phyloP scores from a whole-genome alignment of 148 eudicot genomes.

The Vaccinium myrtillus region DNA sequence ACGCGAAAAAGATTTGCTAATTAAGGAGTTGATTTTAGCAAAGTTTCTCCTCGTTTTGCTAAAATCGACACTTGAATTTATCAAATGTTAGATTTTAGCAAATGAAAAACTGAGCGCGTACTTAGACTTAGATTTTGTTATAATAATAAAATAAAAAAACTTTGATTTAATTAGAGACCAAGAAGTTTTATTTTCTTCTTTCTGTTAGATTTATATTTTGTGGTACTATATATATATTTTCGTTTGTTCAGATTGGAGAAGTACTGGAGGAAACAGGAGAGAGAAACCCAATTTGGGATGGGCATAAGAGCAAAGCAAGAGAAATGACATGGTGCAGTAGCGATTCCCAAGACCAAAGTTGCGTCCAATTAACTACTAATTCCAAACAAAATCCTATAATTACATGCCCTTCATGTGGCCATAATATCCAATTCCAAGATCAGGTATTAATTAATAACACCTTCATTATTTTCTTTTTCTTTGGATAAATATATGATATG shows the following conservation, averaged over 20 bases:
- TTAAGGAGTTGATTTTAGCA: too few species aligned
- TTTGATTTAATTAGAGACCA: neutral
- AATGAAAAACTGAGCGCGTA: too few species aligned
- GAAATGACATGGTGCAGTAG: slow-evolving; percentile 51
- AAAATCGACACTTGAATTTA: too few species aligned
- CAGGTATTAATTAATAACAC: slow-evolving; percentile 39
- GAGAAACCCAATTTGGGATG: slow-evolving; percentile 27
- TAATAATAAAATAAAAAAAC: neutral
- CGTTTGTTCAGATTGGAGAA: slow-evolving; percentile 12
- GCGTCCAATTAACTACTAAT: slow-evolving; percentile 20
- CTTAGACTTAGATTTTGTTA: neutral
- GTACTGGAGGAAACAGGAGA: slow-evolving; percentile 24
- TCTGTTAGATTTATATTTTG: neutral
- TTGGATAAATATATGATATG: neutral
- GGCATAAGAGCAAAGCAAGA: slow-evolving; percentile 21
- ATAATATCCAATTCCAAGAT: slow-evolving; percentile 46
- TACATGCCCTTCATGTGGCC: slow-evolving; percentile 82
- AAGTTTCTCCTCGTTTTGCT: too few species aligned
- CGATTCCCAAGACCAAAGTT: slow-evolving; percentile 16
- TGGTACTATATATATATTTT: neutral
- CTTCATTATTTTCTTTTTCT: neutral
- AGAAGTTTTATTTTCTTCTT: neutral
- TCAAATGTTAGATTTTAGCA: too few species aligned
- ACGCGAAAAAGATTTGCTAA: too few species aligned
- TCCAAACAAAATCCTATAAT: slow-evolving; percentile 21